Base-by-base conservation (phyloP, 1,139 yeast species). In the Eremothecium sinecaudum region DNA sequence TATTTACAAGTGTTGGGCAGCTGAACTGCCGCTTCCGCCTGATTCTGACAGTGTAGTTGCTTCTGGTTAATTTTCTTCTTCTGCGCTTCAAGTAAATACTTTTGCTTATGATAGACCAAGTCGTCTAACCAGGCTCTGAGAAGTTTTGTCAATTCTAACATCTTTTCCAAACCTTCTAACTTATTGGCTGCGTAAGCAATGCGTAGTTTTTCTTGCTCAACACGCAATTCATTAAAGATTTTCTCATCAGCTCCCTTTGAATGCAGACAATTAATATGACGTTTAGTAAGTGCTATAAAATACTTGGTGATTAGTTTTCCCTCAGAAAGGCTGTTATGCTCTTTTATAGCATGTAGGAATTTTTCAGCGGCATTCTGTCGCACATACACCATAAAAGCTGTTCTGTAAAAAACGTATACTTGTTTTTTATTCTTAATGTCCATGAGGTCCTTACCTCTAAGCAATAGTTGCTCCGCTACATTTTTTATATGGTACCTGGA, bases 391-490 rank as follows among this genome's bases (percentile, higher is more conserved):
- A 44, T 46, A 17, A 50, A 30, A 4, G 44, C 36, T 11, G 45
- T 42, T 40, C 47, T 40, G 26, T 52, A 51, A 31, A 41, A 47
- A 22, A 45, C 36, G 24, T 37, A 36, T 49, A 49, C 44, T 11
- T 48, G 44, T 14, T 39, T 35, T 20, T 33, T 36, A 31, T 42
- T 39, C 8, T 33, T 31, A 5, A 31, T 16, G 24, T 44, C 36
- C 18, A 46, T 31, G 17, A 26, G 21, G 7, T 19, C 26, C n/a
- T 23, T 31, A 11, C 47, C 38, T 19, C 34, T 34, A 10, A 36
- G 23, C 5, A 46, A 14, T n/a, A 43, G 21, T 13, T 31, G 19
- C 3, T 25, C 28, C 4, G 50, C 47, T 8, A 25, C 20, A 5
- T 28, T 24, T 15, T 40, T 39, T 28, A 41, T 42, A 18, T 37